These are phyloP conservation scores for Haplosporangium sp. DNA, from an alignment of 371 early-diverging fungal genomes.

Conservation along the genomic window DNA sequence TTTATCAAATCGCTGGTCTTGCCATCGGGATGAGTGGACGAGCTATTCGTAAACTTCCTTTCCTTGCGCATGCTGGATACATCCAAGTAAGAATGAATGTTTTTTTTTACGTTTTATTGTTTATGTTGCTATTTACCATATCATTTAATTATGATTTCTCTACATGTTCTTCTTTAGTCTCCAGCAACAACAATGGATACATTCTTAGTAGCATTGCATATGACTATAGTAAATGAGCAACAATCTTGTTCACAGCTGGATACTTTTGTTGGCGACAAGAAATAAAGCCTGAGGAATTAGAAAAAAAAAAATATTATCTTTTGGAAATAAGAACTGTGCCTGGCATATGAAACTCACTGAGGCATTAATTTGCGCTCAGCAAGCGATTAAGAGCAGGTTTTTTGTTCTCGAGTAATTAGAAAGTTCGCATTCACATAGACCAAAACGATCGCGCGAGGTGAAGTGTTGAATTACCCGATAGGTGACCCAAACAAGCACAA, in stretches of 20 bases:
- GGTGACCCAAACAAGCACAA: conserved; percentile 44
- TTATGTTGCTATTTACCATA: background rate
- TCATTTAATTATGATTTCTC: background rate
- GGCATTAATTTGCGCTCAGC: conserved; percentile 51
- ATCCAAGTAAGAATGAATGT: conserved; percentile 16
- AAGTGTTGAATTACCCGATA: conserved; percentile 54
- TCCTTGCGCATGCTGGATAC: conserved; percentile 57
- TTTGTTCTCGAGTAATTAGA: conserved; percentile 51
- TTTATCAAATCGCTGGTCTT: conserved; percentile 21
- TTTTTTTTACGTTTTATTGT: no score
- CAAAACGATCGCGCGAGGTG: conserved; percentile 49
- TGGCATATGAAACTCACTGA: conserved; percentile 56
- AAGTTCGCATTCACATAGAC: conserved; percentile 54
- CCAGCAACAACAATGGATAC: conserved; percentile 6
- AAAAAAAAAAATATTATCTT: background rate
- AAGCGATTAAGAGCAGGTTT: conserved; percentile 56
- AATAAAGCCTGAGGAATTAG: background rate
- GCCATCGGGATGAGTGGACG: conserved; percentile 60
- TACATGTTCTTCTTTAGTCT: conserved; percentile 3
- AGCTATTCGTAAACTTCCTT: conserved; percentile 61
- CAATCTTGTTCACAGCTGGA: background rate
- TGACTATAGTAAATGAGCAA: conserved; percentile 7
- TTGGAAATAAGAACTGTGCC: conserved; percentile 16
- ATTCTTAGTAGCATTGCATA: conserved; percentile 10
- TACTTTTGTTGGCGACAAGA: background rate